A percentile compares a stretch with the other conserved stretches of the same genome.
phyloP scores from a whole-genome alignment of 2,329 filamentous ascomycete species.

The Penicillium concentricum region DNA sequence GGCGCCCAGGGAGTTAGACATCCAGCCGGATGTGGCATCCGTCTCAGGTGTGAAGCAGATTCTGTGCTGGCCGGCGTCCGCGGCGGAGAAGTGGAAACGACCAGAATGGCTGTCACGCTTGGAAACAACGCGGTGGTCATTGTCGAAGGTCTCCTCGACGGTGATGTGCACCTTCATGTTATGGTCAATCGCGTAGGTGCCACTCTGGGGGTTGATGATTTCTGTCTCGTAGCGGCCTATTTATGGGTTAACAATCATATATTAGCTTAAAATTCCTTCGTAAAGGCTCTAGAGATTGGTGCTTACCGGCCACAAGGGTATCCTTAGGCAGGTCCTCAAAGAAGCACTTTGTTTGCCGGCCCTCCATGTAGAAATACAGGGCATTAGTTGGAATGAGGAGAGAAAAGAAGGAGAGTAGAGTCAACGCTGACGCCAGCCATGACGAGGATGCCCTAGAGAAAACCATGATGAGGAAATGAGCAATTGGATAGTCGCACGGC shows the following conservation, averaged over 20 bases:
- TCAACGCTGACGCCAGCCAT: slow-evolving; percentile 49
- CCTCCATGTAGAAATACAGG: slow-evolving; percentile 94
- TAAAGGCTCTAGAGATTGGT: not conserved
- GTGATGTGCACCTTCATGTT: slow-evolving; percentile 83
- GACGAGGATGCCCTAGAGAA: slow-evolving; percentile 35
- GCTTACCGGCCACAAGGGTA: slow-evolving; percentile 82
- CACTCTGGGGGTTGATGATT: slow-evolving; percentile 71
- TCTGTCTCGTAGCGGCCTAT: slow-evolving; percentile 80
- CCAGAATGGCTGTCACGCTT: slow-evolving; percentile 74
- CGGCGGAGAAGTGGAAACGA: slow-evolving; percentile 92
- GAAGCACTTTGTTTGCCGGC: slow-evolving; percentile 85
- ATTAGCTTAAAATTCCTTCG: not conserved
- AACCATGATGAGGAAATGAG: slow-evolving; percentile 32
- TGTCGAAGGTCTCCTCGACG: slow-evolving; percentile 95
- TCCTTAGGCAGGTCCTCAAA: slow-evolving; percentile 97
- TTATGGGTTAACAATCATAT: not conserved
- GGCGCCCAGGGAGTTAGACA: slow-evolving; percentile 68
- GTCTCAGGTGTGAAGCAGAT: slow-evolving; percentile 90
- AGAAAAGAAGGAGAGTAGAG: slow-evolving; percentile 65
- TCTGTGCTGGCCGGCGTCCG: slow-evolving; percentile 91
- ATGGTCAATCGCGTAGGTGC: slow-evolving; percentile 69
- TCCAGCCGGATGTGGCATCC: slow-evolving; percentile 68
- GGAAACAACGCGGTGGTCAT: slow-evolving; percentile 92
- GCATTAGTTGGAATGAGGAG: slow-evolving; percentile 67
- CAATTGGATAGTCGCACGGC: slow-evolving; percentile 16